Evolutionary conservation across 2,329 filamentous ascomycete species (phyloP), one percentile per base, ranked within the genome.

Genomic region (Ophiocordyceps robertsii): DNA sequence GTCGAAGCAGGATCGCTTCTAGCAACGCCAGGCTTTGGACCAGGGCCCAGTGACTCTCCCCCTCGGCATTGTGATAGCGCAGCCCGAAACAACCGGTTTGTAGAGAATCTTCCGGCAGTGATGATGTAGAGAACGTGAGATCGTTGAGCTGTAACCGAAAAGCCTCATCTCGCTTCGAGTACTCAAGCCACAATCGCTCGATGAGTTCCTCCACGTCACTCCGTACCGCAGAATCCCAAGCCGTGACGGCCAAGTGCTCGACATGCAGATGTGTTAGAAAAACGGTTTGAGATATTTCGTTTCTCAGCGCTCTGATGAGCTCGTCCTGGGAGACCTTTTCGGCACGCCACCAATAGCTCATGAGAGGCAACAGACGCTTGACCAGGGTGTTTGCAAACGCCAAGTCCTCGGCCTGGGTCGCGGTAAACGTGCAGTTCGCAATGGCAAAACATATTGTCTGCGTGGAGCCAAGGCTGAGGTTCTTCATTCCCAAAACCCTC

Each of bases 141-240:
- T 95, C 84, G 46, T 85, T 78, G n/a, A 93, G 63, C 48, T 87
- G 82, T 11, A 96, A 68, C 32, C 81, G 75, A 39, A 84, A 80
- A 45, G 77, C 77, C 39, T 84, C 78, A 31, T 77, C 69, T 46
- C 87, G 74, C 48, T 70, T 80, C 4, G 76, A 70, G 59, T 96
- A 96, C 53, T 95, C 90, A 9, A 65, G 65, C 66, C 81, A 82
- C n/a, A 98, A 62, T 4, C 73, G 68, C 37, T 88, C 80, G 30
- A 80, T 57, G 2, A 95, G 60, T n/a, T 74, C 73, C 48, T 82
- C 75, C 6, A 94, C 43, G 49, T 71, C 59, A 37, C 54, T 66
- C 27, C 61, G 57, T 43, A 69, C 59, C 43, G 52, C 56, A 44
- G 53, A 59, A 49, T 64, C 61, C 3, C 60, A 56, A 8, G 61